These are phyloP conservation scores for Trichoderma guizhouense DNA, from an alignment of 2,329 filamentous ascomycete genomes.

Conservation along the genomic window DNA sequence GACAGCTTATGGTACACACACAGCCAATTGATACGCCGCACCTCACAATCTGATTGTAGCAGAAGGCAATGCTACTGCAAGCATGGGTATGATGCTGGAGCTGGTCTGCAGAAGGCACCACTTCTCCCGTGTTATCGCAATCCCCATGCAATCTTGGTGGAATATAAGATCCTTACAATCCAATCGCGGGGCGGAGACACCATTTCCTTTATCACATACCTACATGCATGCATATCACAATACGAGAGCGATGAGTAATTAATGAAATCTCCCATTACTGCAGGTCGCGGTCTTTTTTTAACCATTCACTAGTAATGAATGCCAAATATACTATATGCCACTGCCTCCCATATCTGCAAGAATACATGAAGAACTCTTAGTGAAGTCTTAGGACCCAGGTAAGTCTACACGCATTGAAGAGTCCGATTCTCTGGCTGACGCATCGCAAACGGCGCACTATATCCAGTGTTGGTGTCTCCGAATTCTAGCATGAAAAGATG, in stretches of 20 bases:
- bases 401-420: not conserved
- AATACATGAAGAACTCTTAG: not conserved
- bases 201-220: not conserved
- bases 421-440: not conserved
- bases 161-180: not conserved
- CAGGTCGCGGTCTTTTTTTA: not conserved
- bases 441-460: not conserved
- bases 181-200: not conserved
- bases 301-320: not conserved
- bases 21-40: too few relatives aligned
- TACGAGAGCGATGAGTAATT: conserved; percentile 1
- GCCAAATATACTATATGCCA: too few relatives aligned
- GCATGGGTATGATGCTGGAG: not conserved
- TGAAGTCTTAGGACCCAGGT: not conserved
- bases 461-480: not conserved
- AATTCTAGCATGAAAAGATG: not conserved
- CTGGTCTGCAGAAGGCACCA: not conserved
- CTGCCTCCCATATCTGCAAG: not conserved
- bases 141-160: not conserved
- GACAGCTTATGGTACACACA: too few relatives aligned
- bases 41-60: not conserved
- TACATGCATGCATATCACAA: not conserved
- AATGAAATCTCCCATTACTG: not conserved
- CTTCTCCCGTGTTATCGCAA: not conserved
- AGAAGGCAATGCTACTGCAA: not conserved